Base-by-base conservation (phyloP, 1,284 basidiomycete species). In the Paramarasmius palmivorus region DNA sequence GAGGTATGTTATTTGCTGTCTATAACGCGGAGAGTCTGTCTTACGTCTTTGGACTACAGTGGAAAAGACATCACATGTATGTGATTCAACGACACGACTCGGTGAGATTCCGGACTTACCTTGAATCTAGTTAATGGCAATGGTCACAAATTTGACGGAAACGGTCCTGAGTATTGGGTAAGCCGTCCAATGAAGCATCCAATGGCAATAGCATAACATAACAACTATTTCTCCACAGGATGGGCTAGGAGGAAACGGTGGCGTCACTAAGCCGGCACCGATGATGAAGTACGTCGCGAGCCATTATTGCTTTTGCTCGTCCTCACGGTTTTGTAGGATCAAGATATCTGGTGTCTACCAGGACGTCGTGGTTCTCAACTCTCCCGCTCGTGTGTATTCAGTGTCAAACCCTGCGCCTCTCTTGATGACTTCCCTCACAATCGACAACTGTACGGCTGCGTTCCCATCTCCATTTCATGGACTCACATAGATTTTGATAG, bases 291-390 rank as follows among this genome's bases (percentile, higher is more conserved):
- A 54, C 2, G 62, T n/a, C 20, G 14, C 38, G 37, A 2, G 20
- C 44, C 26, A 35, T 25, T 44, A 12, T 49, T 26, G 17, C 45
- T 41, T 22, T 54, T 35, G 20, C 17, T 34, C 37, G 37, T 47
- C 34, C 56, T 49, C 44, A 49, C 23, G 22, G 54, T 32, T 34
- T 17, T 38, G 34, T 47, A 81, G 79, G 64, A 82, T 83, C 55
- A 75, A 75, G 59, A 81, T 79, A 2, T 82, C 80, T 29, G 81
- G 81, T 1, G 73, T 72, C 9, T 82, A 73, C 59, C 52, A 71
- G 73, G 64, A 73, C 42, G 65, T 80, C 36, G 65, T 68, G n/a
- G 71, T 78, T 8, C 49, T 78, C 42, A 79, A 82, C 59, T 75
- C 77, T 7, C 80, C 79, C 0, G 63, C 65, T 20, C 70, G 70